Evolutionary conservation across 305 asterid species (phyloP), one percentile per base, ranked within the genome.

Genomic region (Fraxinus sp.): DNA sequence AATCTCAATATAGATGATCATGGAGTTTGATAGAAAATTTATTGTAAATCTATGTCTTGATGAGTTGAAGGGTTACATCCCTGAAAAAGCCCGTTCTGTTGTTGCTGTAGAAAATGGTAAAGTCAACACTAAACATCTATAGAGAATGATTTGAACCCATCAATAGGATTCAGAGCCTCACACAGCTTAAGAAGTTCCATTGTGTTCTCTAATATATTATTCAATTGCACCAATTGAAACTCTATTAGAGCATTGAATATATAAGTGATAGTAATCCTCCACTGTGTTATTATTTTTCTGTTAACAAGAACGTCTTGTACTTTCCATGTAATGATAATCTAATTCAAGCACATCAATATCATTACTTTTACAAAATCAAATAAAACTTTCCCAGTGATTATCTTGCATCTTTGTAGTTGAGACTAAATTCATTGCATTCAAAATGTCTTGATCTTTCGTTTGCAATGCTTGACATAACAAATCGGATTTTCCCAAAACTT

Each of bases 401-500:
- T 64, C 35, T 66, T 46, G 10, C 20, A 41, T 26, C 52, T 41
- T 79, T 3, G 78, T 44, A 39, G 77, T 1, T 20, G 82, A 79
- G 16, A 79, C 71, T 36, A 70, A 73, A n/a, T 41, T 18, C 44
- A 79, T 68, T 18, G 71, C 49, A 70, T 70, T 70, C 39, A 79
- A 79, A 37, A 79, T 24, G 13, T 79, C 46, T 22, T 36, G 33
- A 39, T 37, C 26, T 32, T 70, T 79, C 8, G 13, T 46, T 16
- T 79, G 78, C 41, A 70, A 66, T 36, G 82, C 24, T 79, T 46
- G 82, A 41, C 71, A 79, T 10, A 68, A 59, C 11, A 79, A 14
- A 79, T 79, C 1, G 11, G 16, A 41, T 2, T 44, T 44, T 44
- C 55, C 55, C 55, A 13, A 44, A 44, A 44, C 55, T 44, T 44